Conservation (phyloP, 176 grass and related monocot species). For the Elymus sibiricus region DNA sequence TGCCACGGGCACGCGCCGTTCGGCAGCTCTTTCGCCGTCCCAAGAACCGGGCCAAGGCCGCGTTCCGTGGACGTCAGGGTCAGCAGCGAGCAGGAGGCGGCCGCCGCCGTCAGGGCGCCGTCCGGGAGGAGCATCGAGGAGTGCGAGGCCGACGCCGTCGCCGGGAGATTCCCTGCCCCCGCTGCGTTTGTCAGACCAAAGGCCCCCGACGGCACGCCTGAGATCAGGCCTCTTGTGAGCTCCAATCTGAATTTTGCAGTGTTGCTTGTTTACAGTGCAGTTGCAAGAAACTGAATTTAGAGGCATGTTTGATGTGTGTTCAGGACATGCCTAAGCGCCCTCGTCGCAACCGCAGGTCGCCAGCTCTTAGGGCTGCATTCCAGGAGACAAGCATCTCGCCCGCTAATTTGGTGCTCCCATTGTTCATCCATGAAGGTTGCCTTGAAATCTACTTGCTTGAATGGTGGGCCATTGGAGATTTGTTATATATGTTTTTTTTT, state of each 20-base stretch:
- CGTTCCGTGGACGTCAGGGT: conserved; percentile 46
- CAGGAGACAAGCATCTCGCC: conserved; percentile 77
- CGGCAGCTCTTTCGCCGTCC: conserved; percentile 21
- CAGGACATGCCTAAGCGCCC: conserved; percentile 76
- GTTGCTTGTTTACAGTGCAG: not conserved
- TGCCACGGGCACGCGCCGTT: conserved; percentile 35
- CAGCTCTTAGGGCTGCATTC: conserved; percentile 77
- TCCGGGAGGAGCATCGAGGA: conserved; percentile 84
- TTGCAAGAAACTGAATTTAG: conserved; percentile 11
- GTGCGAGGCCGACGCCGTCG: conserved; percentile 87
- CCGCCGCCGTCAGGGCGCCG: conserved; percentile 49
- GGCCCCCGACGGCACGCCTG: conserved; percentile 74
- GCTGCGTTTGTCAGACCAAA: conserved; percentile 46
- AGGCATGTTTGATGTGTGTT: not conserved
- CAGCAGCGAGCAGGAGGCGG: conserved; percentile 58
- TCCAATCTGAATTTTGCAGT: not conserved
- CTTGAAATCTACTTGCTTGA: not conserved
- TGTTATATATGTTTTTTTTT: not conserved
- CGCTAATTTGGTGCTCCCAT: conserved; percentile 79
- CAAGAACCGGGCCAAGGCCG: conserved; percentile 25
- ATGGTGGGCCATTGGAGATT: not conserved
- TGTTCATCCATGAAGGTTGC: conserved; percentile 98
- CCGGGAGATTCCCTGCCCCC: conserved; percentile 64
- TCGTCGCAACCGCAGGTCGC: conserved; percentile 76
- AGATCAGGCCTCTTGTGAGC: conserved; percentile 76